These are phyloP conservation scores for Candida tropicalis DNA, from an alignment of 1,139 yeast genomes.

Conservation along the genomic window DNA sequence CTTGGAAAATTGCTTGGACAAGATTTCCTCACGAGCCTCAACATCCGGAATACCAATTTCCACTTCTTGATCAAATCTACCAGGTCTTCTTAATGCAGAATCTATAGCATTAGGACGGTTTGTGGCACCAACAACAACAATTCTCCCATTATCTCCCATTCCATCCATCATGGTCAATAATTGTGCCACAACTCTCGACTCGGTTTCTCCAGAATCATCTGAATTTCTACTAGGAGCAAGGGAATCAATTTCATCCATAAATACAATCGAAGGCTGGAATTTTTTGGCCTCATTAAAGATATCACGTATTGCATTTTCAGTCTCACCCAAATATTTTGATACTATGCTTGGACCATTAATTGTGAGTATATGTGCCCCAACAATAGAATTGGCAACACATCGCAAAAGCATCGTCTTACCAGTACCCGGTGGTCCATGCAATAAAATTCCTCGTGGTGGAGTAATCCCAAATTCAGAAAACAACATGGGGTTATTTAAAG, in stretches of 20 bases:
- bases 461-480: constrained; percentile 85
- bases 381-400: constrained; percentile 68
- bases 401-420: constrained; percentile 91
- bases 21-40: constrained; percentile 64
- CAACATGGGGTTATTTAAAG: constrained; percentile 74
- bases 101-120: constrained; percentile 83
- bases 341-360: constrained; percentile 92
- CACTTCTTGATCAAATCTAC: constrained; percentile 86
- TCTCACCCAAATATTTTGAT: constrained; percentile 90
- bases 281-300: constrained; percentile 80
- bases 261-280: constrained; percentile 83
- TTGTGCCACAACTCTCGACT: constrained; percentile 87
- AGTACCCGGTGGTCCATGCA: constrained; percentile 98
- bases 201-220: constrained; percentile 89
- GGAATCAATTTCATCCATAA: constrained; percentile 93
- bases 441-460: constrained; percentile 86
- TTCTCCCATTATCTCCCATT: constrained; percentile 66
- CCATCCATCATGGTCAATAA: constrained; percentile 89
- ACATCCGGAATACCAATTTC: constrained; percentile 80
- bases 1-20: constrained; percentile 58
- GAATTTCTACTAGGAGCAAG: constrained; percentile 79
- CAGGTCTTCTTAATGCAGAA: constrained; percentile 55
- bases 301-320: constrained; percentile 81
- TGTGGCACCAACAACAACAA: constrained; percentile 80
- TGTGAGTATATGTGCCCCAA: constrained; percentile 77